These are phyloP conservation scores for Parasarocladium wereldwijsianum DNA, from an alignment of 2,329 filamentous ascomycete genomes.

Conservation along the genomic window DNA sequence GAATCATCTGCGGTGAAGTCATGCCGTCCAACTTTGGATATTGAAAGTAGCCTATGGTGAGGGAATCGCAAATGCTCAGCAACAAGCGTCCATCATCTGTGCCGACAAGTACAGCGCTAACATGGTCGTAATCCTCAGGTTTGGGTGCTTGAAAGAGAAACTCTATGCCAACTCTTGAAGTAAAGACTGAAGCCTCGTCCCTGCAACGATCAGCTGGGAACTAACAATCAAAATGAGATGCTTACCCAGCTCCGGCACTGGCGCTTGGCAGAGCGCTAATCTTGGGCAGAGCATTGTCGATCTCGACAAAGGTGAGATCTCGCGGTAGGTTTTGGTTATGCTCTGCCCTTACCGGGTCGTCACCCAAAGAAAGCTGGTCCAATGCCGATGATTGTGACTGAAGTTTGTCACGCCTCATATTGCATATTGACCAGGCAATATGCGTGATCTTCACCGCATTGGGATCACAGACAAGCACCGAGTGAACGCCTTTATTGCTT, in stretches of 20 bases:
- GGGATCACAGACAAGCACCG: constrained; percentile 40
- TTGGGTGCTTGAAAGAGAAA: constrained; percentile 51
- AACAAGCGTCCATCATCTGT: constrained; percentile 58
- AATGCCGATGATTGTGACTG: too few relatives aligned
- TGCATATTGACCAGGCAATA: constrained; percentile 37
- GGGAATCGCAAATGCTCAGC: constrained; percentile 73
- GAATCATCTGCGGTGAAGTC: constrained; percentile 23
- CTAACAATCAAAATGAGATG: constrained; percentile 6
- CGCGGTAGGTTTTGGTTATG: constrained; percentile 50
- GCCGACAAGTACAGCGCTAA: constrained; percentile 66
- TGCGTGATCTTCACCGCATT: constrained; percentile 29
- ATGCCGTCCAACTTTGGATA: constrained; percentile 22
- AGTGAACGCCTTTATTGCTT: constrained; percentile 67
- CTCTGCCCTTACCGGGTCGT: too few relatives aligned
- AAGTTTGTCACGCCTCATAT: too few relatives aligned
- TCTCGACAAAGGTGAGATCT: constrained; percentile 60
- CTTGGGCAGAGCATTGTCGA: constrained; percentile 62
- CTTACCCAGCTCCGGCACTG: constrained; percentile 48
- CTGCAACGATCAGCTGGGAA: constrained; percentile 6
- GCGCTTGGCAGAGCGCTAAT: constrained; percentile 52
- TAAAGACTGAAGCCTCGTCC: constrained; percentile 50
- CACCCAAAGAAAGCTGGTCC: too few relatives aligned
- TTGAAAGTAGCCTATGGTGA: constrained; percentile 56
- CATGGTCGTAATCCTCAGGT: constrained; percentile 53
- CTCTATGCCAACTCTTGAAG: constrained; percentile 53